A percentile compares a stretch with the other conserved stretches of the same genome.
Conservation (phyloP, 441 rosid species). For the Erodium texanum region DNA sequence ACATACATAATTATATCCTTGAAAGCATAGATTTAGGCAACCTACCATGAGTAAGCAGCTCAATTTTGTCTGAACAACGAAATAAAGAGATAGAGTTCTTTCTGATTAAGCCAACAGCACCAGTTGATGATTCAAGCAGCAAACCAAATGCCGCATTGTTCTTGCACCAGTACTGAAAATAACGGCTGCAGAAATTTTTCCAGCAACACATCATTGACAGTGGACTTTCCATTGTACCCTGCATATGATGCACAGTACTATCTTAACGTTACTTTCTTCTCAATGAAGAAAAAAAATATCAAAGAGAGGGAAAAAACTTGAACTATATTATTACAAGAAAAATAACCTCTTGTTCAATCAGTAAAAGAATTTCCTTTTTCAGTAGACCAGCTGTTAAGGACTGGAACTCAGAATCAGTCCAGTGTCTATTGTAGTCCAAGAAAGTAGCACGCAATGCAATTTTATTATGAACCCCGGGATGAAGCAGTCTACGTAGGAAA, state of each 20-base stretch:
- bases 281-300: conserved; percentile 10
- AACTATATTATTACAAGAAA: background rate
- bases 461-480: conserved; percentile 68
- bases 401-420: conserved; percentile 81
- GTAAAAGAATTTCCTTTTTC: conserved; percentile 63
- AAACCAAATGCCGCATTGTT: conserved; percentile 64
- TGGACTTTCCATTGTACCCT: conserved; percentile 56
- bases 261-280: background rate
- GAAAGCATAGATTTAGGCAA: background rate
- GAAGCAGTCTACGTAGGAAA: conserved; percentile 74
- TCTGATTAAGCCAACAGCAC: conserved; percentile 79
- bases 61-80: conserved; percentile 59
- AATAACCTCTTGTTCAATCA: conserved; percentile 76
- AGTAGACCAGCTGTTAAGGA: conserved; percentile 74
- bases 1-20: background rate
- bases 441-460: conserved; percentile 56
- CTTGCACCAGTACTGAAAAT: conserved; percentile 82
- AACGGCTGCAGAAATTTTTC: conserved; percentile 68
- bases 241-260: conserved; percentile 21
- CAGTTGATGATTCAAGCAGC: conserved; percentile 45
- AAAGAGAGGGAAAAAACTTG: background rate
- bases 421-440: conserved; percentile 67
- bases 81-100: conserved; percentile 69
- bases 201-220: conserved; percentile 54
- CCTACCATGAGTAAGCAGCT: conserved; percentile 70